Conservation (phyloP, 768 basidiomycete species). For the Leccinum uliginosum region DNA sequence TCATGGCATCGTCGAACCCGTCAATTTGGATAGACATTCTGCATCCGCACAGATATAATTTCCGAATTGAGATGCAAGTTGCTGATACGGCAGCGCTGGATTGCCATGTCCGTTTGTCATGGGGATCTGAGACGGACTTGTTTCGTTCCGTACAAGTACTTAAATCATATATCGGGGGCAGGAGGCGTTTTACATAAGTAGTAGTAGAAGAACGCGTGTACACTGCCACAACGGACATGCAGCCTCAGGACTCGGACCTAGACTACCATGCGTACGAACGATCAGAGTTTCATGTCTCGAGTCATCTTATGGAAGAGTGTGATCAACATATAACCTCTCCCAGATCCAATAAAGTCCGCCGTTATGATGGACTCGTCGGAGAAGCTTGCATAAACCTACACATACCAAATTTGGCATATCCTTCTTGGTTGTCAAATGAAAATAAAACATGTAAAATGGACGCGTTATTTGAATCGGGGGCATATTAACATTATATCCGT, state of each 20-base stretch:
- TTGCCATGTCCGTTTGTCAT: background rate
- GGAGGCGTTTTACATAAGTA: background rate
- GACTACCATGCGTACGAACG: background rate
- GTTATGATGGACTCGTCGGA: background rate
- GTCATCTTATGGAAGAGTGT: background rate
- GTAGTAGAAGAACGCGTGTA: background rate
- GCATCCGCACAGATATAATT: background rate
- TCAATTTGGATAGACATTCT: background rate
- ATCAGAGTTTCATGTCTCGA: background rate
- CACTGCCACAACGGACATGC: background rate
- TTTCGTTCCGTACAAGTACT: background rate
- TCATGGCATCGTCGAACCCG: background rate
- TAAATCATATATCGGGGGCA: too few relatives aligned
- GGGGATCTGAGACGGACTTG: background rate
- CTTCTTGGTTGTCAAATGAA: background rate
- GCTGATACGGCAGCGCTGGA: background rate
- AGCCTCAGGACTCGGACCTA: background rate
- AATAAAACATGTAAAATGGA: background rate
- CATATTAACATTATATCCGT: background rate
- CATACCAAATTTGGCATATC: conserved; percentile 26
- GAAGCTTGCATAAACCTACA: conserved; percentile 15
- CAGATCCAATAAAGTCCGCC: background rate
- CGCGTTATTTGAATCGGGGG: background rate
- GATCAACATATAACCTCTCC: background rate
- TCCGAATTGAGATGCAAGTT: background rate